A percentile compares a stretch with the other conserved stretches of the same genome.
Conservation (phyloP, 2,329 filamentous ascomycete genomes). For the Alternaria alternata region DNA sequence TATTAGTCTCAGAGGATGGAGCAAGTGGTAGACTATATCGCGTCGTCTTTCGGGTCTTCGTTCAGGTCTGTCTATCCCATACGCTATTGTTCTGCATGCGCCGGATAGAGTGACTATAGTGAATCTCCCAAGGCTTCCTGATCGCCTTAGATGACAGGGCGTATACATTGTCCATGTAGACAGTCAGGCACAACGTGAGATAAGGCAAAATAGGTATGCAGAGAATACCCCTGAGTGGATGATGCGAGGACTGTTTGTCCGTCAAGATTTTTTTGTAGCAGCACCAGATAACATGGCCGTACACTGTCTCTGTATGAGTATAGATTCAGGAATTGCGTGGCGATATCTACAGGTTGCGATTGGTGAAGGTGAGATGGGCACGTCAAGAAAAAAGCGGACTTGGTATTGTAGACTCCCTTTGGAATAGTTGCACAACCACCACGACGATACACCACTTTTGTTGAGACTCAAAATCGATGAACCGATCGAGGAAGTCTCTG, state of each 20-base stretch:
- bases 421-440: not conserved
- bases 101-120: not conserved
- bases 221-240: constrained; percentile 9
- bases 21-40: not conserved
- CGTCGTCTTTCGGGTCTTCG: not conserved
- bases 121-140: not conserved
- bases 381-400: constrained; percentile 14
- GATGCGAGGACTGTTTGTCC: not conserved
- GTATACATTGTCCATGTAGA: not conserved
- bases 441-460: not conserved
- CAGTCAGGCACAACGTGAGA: not conserved
- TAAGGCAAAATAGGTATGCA: not conserved
- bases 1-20: not conserved
- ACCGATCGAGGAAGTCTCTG: not conserved
- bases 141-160: not conserved
- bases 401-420: not conserved
- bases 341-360: not conserved
- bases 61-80: not conserved
- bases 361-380: constrained; percentile 14
- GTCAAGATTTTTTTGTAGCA: not conserved
- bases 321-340: not conserved
- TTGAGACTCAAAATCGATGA: not conserved
- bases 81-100: not conserved
- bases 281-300: not conserved
- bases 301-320: not conserved